Evolutionary conservation across 805 yeast genomes (phyloP).

Genomic region (Vanderwaltozyma yarrowii): DNA sequence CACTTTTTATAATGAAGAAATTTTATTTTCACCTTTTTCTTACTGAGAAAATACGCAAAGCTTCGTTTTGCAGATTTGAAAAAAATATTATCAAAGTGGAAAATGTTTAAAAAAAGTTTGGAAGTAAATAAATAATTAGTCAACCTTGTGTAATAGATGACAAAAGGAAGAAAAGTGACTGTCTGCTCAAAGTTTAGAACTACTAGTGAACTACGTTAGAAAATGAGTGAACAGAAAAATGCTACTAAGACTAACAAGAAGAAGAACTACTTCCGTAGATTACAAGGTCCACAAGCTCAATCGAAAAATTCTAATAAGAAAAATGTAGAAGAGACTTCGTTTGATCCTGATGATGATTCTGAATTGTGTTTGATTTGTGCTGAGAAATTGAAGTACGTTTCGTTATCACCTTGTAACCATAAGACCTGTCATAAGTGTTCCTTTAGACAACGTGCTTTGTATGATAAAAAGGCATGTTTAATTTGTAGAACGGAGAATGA

Average conservation of each 20-base stretch:
- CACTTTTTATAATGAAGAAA: too few species aligned
- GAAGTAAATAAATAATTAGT: too few species aligned
- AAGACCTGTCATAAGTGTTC: slow-evolving; percentile 74
- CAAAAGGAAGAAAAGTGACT: too few species aligned
- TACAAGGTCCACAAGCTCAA: slow-evolving; percentile 15
- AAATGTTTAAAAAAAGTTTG: too few species aligned
- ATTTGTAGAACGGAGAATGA: slow-evolving; percentile 72
- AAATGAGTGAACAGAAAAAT: too few species aligned
- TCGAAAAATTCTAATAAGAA: slow-evolving; percentile 1
- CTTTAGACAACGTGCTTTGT: slow-evolving; percentile 72
- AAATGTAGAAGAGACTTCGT: slow-evolving; percentile 3
- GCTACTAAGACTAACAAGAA: not conserved
- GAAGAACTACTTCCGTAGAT: slow-evolving; percentile 7
- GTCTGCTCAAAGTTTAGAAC: too few species aligned
- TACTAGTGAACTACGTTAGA: too few species aligned
- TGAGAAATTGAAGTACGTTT: slow-evolving; percentile 48
- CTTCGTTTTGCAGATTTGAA: too few species aligned
- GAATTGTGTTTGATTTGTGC: slow-evolving; percentile 78
- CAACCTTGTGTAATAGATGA: too few species aligned
- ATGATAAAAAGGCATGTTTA: slow-evolving; percentile 62
- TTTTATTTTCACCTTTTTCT: too few species aligned
- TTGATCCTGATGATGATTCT: slow-evolving; percentile 30
- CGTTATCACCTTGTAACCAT: slow-evolving; percentile 78
- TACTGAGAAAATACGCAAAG: too few species aligned
- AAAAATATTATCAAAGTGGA: too few species aligned